phyloP scores from a whole-genome alignment of 352 stramenopile species.

The Phytopythium mirpurense region DNA sequence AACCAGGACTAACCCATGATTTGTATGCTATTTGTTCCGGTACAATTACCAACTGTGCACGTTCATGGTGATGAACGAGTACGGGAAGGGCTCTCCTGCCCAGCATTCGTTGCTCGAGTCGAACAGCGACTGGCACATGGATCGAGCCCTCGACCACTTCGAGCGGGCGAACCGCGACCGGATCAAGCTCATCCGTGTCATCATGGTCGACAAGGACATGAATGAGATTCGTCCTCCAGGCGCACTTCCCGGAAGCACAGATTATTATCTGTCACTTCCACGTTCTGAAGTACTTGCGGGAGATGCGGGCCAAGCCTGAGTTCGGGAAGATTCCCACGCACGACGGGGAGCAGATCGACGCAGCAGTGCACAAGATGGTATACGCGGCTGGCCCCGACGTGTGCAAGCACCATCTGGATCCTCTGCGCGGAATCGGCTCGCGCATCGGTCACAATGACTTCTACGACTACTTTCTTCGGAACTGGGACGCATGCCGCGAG shows the following conservation, averaged over 20 bases:
- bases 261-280: slow-evolving; percentile 22
- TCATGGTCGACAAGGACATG: slow-evolving; percentile 26
- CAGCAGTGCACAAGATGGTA: slow-evolving; percentile 8
- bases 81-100: slow-evolving; percentile 4
- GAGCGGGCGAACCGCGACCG: slow-evolving; percentile 7
- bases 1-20: too few species aligned
- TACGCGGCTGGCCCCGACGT: not conserved
- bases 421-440: not conserved
- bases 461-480: slow-evolving; percentile 16
- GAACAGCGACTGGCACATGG: slow-evolving; percentile 20
- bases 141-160: slow-evolving; percentile 12
- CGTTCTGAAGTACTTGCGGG: slow-evolving; percentile 15
- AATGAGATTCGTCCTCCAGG: slow-evolving; percentile 21
- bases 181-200: slow-evolving; percentile 6
- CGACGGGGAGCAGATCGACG: slow-evolving; percentile 5
- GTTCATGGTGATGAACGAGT: slow-evolving; percentile 19
- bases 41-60: slow-evolving; percentile 21
- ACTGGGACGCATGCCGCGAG: slow-evolving; percentile 17
- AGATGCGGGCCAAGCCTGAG: slow-evolving; percentile 6
- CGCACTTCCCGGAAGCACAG: slow-evolving; percentile 8
- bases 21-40: slow-evolving; percentile 6
- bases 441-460: not conserved
- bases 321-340: slow-evolving; percentile 11
- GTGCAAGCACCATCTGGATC: slow-evolving; percentile 5
- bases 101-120: slow-evolving; percentile 15